Conservation (phyloP, 106 monocot species). For the Dioscorea zingiberensis region DNA sequence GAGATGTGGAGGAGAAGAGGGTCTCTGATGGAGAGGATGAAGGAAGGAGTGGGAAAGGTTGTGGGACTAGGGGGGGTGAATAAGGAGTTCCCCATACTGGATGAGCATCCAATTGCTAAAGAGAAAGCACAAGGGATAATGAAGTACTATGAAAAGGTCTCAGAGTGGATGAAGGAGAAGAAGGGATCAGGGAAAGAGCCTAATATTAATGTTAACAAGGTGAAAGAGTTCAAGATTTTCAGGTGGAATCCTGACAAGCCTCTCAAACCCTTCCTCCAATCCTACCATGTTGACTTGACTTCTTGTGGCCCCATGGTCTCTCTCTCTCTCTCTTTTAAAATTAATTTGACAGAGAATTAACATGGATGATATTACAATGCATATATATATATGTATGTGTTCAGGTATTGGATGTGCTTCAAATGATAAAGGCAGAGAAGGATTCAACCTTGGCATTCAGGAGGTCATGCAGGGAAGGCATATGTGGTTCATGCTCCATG, state of each 20-base stretch:
- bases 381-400: not conserved
- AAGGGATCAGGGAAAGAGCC: not conserved
- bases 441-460: slow-evolving; percentile 53
- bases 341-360: not conserved
- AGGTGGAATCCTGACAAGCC: slow-evolving; percentile 53
- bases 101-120: slow-evolving; percentile 33
- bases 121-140: slow-evolving; percentile 19
- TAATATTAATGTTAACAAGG: not conserved
- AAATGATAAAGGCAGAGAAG: slow-evolving; percentile 64
- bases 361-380: too few species aligned
- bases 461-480: slow-evolving; percentile 75
- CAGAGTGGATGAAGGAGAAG: slow-evolving; percentile 5
- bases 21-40: not conserved
- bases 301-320: slow-evolving; percentile 61
- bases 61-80: not conserved
- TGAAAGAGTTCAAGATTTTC: slow-evolving; percentile 65
- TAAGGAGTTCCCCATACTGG: slow-evolving; percentile 25
- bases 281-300: slow-evolving; percentile 45
- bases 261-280: slow-evolving; percentile 48
- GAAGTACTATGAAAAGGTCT: slow-evolving; percentile 9
- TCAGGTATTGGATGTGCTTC: slow-evolving; percentile 60
- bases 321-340: too few species aligned
- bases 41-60: not conserved
- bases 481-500: slow-evolving; percentile 78
- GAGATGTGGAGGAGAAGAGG: not conserved